Conservation (phyloP, 257 asterid species). For the Vinca minor region DNA sequence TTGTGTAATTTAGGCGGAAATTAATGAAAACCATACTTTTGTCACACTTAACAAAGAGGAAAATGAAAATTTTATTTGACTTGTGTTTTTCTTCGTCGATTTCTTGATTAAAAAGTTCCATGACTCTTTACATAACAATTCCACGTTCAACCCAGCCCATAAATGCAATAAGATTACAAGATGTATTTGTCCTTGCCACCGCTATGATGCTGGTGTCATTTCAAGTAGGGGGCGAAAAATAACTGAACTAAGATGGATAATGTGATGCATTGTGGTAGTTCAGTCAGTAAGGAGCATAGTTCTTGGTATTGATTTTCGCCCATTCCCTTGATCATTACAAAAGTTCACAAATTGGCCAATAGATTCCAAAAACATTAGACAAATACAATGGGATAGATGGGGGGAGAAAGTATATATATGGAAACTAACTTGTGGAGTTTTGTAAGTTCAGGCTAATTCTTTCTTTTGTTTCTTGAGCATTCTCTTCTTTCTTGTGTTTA, state of each 20-base stretch:
- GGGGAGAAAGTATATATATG: neutral
- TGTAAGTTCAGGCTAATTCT: constrained; percentile 5
- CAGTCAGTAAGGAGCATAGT: neutral
- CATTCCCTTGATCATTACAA: neutral
- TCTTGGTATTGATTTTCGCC: neutral
- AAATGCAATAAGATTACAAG: no score
- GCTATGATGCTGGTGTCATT: no score
- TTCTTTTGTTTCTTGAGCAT: constrained; percentile 12
- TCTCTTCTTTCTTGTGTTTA: constrained; percentile 9
- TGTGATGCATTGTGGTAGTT: no score
- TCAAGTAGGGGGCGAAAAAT: neutral
- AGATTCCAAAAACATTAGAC: neutral
- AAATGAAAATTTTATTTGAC: no score
- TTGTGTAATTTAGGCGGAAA: neutral
- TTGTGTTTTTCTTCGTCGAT: no score
- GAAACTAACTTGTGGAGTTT: neutral
- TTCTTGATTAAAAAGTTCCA: no score
- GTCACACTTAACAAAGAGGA: no score
- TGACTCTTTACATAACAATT: no score
- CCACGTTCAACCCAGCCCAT: no score
- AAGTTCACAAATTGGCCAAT: neutral
- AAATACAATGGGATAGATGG: neutral
- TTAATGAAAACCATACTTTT: no score
- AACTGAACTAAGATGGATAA: neutral
- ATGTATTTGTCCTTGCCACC: no score